phyloP scores from a whole-genome alignment of 768 basidiomycete genomes.

The Tylopilus plumbeoviolaceoides region DNA sequence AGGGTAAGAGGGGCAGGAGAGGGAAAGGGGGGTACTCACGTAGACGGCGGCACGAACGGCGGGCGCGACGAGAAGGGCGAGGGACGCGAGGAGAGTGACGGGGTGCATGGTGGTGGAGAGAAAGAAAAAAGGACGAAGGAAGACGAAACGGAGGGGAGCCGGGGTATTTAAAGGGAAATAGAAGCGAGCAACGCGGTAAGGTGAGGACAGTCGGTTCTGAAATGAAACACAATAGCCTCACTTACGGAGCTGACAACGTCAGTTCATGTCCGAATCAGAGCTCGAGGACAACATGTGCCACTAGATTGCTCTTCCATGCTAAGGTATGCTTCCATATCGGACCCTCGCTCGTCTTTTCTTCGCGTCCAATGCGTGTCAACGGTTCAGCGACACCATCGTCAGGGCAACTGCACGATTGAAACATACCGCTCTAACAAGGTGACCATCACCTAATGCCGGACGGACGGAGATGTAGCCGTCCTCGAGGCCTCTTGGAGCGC shows the following conservation, averaged over 20 bases:
- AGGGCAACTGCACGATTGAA: background rate
- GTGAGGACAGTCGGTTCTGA: background rate
- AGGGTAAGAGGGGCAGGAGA: background rate
- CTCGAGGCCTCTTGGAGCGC: too few species aligned
- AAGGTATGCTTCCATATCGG: too few species aligned
- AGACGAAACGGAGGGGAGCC: background rate
- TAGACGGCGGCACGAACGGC: slow-evolving; percentile 16
- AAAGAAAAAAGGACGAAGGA: background rate
- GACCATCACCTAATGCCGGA: background rate
- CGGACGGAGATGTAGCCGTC: background rate
- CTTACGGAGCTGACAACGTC: background rate
- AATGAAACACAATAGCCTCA: slow-evolving; percentile 8
- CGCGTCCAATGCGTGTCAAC: background rate
- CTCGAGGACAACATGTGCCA: too few species aligned
- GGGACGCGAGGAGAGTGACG: slow-evolving; percentile 12
- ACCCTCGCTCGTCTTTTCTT: too few species aligned
- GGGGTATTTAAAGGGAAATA: slow-evolving; percentile 26
- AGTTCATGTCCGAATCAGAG: slow-evolving; percentile 17
- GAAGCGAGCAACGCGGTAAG: slow-evolving; percentile 20
- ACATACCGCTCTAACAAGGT: background rate
- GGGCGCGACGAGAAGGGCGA: slow-evolving; percentile 18
- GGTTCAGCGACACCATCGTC: background rate
- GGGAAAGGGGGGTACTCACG: slow-evolving; percentile 8
- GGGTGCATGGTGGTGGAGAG: slow-evolving; percentile 10
- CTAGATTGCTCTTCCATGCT: too few species aligned